Base-by-base conservation (phyloP, 441 rosid species). In the Adansonia gregorii region DNA sequence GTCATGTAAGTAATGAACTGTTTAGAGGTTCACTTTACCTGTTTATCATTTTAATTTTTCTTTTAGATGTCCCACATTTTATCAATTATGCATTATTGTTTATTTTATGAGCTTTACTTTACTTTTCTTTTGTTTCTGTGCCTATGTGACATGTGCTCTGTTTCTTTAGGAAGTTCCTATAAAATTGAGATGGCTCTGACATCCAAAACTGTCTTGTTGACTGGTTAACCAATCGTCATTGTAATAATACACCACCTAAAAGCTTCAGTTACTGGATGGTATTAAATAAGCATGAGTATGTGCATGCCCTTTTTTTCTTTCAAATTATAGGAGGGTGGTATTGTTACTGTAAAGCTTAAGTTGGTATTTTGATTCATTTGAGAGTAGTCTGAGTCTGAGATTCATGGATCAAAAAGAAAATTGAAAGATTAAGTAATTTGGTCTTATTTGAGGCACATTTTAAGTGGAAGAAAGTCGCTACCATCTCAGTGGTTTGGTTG, bases 1-100 rank as follows among this genome's bases (percentile, higher is more conserved):
- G 88, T 92, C 79, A 92, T 95, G 99, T 95, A 84, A 90, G 97
- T 83, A 46, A 61, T 72, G 67, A 20, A 17, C 22, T 46, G 48
- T 65, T 15, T 9, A 48, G 12, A 58, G 20, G 6, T 51, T 46
- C 66, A 41, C 27, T 52, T 60, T 12, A 54, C 15, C 46, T 43
- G 27, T 41, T 61, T 49, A 10, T 64, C 20, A 63, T 4, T 22
- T 17, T 19, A 41, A 59, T 15, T n/a, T 35, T 51, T 46, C 7
- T 64, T 65, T 54, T 76, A 41, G 61, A 9, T 41, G 22, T 19
- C 66, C 59, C 41, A 3, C 55, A 52, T 20, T 41, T 67, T 66
- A 14, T 41, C 5, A 14, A 55, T 39, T 31, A 19, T 0, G 14
- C 5, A 1, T 61, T 52, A 11, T 76, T 10, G 35, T 64, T 75